Percentiles rank a stretch among this genome's conserved stretches.
Conservation (phyloP, 1,284 basidiomycete genomes). For the Exobasidium cylindrosporum region DNA sequence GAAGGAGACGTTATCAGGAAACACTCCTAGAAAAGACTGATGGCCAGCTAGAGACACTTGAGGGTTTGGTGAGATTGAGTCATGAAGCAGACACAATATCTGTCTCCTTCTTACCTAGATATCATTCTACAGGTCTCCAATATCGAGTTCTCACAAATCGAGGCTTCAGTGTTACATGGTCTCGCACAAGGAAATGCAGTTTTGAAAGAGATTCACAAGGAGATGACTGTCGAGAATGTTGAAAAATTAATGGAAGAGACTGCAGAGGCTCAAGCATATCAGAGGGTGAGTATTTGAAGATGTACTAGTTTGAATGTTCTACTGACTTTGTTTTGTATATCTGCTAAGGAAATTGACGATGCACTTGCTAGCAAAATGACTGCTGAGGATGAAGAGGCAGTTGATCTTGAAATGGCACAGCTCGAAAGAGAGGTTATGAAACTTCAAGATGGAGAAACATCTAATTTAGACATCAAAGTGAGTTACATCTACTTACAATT, state of each 20-base stretch:
- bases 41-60: constrained; percentile 79
- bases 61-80: constrained; percentile 79
- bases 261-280: constrained; percentile 85
- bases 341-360: constrained; percentile 93
- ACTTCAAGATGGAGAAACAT: not conserved
- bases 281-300: constrained; percentile 57
- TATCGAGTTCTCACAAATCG: constrained; percentile 92
- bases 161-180: constrained; percentile 87
- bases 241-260: constrained; percentile 90
- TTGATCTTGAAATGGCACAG: constrained; percentile 67
- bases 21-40: constrained; percentile 83
- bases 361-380: constrained; percentile 78
- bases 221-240: constrained; percentile 87
- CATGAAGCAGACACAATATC: too few relatives aligned
- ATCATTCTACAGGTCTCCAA: constrained; percentile 62
- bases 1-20: constrained; percentile 90
- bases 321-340: constrained; percentile 20
- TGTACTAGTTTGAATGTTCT: not conserved
- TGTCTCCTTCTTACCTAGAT: constrained; percentile 60
- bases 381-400: constrained; percentile 86
- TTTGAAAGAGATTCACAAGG: constrained; percentile 85
- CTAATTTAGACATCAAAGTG: not conserved
- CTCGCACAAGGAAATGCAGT: constrained; percentile 89
- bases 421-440: constrained; percentile 27
- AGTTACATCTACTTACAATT: too few relatives aligned